Base-by-base conservation (phyloP, 1,284 basidiomycete species). In the Cutaneotrichosporon cavernicola region DNA sequence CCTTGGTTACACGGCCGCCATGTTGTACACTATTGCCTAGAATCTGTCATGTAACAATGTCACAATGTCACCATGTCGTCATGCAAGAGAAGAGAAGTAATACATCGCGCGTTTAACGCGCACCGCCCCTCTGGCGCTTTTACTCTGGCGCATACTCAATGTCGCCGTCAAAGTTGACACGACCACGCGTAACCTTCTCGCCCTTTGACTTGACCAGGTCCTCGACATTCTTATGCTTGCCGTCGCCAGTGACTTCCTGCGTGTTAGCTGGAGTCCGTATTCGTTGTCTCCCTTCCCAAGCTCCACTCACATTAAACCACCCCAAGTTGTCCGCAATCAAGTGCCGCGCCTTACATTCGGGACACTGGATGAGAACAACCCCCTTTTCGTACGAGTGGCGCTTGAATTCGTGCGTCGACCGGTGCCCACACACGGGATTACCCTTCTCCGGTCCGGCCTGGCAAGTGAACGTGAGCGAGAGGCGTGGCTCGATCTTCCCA, bases 331-430 rank as follows among this genome's bases (percentile, higher is more conserved):
- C 93, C 9, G 94, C 93, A 73, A 94, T 92, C 21, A 92, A 82
- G 80, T 92, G 91, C 53, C 91, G 82, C 75, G 92, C 93, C 73
- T 91, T 88, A 81, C 96, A 98, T 18, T 86, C 86, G 1, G 95
- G 93, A 81, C 96, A 98, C 75, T 96, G 87, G 0, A 97, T 87
- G 36, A 99, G 83, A 1, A 98, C 95, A 61, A 98, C 90, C 0
- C 96, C 96, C 56, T 85, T 86, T 72, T 89, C 86, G 79, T 98
- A 99, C 32, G 90, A 87, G 40, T 87, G 84, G 76, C 88, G 90
- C 11, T 90, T 86, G 76, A 98, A 98, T 68, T 91, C 86, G 73
- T 98, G 96, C 11, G 91, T 88, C 10, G 90, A 93, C 2, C 95
- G 88, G 69, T 90, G 87, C 5, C 85, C 85, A 73, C 95, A 98